phyloP scores from a whole-genome alignment of 148 eudicot species.

The Diospyros lotus region DNA sequence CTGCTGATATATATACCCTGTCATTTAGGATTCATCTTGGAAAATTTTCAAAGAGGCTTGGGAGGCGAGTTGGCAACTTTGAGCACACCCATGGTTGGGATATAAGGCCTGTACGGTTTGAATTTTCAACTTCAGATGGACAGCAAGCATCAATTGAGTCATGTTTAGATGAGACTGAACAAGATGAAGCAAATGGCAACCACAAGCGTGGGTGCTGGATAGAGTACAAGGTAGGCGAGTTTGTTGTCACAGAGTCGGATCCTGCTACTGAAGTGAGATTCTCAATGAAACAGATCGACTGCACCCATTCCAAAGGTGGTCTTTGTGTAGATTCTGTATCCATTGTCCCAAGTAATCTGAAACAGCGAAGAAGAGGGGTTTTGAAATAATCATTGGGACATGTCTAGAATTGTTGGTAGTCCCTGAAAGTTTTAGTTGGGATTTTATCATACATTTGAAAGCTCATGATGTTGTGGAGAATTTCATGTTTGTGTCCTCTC shows the following conservation, averaged over 20 bases:
- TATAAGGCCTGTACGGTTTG: slow-evolving; percentile 79
- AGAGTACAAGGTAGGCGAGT: slow-evolving; percentile 87
- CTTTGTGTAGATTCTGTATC: slow-evolving; percentile 92
- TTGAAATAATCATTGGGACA: slow-evolving; percentile 18
- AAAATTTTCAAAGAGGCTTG: slow-evolving; percentile 65
- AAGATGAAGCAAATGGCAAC: slow-evolving; percentile 45
- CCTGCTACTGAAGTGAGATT: slow-evolving; percentile 62
- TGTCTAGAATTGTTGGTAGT: slow-evolving; percentile 3
- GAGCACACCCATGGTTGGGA: slow-evolving; percentile 99
- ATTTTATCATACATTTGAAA: slow-evolving; percentile 11
- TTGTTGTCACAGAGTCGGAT: slow-evolving; percentile 47
- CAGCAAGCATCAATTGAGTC: slow-evolving; percentile 64
- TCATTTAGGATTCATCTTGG: slow-evolving; percentile 87
- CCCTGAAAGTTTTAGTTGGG: slow-evolving; percentile 15
- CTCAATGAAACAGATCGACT: slow-evolving; percentile 94
- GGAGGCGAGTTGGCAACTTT: slow-evolving; percentile 72
- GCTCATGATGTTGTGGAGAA: slow-evolving; percentile 8
- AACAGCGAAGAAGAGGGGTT: slow-evolving; percentile 35
- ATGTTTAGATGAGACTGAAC: slow-evolving; percentile 60
- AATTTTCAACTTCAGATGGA: slow-evolving; percentile 77
- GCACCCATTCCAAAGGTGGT: slow-evolving; percentile 99
- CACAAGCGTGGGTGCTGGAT: slow-evolving; percentile 92
- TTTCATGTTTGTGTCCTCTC: slow-evolving; percentile 17
- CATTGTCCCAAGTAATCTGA: slow-evolving; percentile 63
- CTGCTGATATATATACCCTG: slow-evolving; percentile 70